Evolutionary conservation across 2,329 filamentous ascomycete genomes (phyloP).

Genomic region (Aspergillus oerlinghausenensis): DNA sequence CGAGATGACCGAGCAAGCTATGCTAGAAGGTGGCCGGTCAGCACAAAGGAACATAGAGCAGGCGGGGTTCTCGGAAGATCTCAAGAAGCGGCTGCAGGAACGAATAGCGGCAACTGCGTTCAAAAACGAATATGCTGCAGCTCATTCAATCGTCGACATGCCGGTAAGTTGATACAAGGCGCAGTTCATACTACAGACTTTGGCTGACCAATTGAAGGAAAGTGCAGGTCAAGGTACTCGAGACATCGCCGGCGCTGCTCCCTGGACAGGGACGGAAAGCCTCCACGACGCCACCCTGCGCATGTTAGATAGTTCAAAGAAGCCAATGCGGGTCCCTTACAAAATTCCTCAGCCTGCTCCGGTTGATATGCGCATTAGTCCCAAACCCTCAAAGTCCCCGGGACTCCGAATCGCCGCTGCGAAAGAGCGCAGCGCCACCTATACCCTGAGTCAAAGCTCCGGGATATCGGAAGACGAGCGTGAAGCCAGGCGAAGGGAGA

Average conservation of each 20-base stretch:
- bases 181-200: background rate
- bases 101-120: constrained; percentile 55
- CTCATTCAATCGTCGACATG: constrained; percentile 51
- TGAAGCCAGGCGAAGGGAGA: constrained; percentile 64
- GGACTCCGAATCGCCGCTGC: constrained; percentile 54
- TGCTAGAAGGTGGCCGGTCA: constrained; percentile 52
- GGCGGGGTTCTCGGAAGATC: constrained; percentile 58
- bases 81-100: constrained; percentile 56
- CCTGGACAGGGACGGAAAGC: constrained; percentile 76
- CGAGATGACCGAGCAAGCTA: constrained; percentile 57
- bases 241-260: constrained; percentile 60
- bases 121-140: constrained; percentile 48
- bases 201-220: constrained; percentile 27
- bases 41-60: constrained; percentile 56
- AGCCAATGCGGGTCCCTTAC: constrained; percentile 47
- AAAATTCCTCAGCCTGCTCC: constrained; percentile 38
- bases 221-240: constrained; percentile 65
- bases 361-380: constrained; percentile 43
- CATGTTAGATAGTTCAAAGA: constrained; percentile 66
- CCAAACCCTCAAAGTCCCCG: constrained; percentile 40
- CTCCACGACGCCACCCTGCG: constrained; percentile 72
- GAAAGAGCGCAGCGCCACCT: constrained; percentile 54
- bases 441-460: constrained; percentile 50
- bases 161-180: constrained; percentile 35
- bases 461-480: constrained; percentile 66